phyloP scores from a whole-genome alignment of 805 yeast species.

The Saturnispora mendoncae region DNA sequence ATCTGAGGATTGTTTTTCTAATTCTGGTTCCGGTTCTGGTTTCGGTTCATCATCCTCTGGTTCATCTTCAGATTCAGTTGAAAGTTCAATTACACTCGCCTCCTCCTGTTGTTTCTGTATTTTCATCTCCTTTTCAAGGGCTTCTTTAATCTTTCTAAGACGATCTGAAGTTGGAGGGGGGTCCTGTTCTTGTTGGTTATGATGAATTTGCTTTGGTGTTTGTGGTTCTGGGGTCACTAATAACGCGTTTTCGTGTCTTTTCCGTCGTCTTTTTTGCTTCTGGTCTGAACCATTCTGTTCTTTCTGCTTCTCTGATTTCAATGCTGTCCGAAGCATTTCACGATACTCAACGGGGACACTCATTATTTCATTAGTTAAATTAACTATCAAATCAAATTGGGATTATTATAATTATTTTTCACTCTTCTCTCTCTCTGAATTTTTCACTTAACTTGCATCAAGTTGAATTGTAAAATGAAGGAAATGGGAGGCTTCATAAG shows the following conservation, averaged over 20 bases:
- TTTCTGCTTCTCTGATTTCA: conserved; percentile 4
- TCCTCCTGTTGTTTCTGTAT: conserved; percentile 14
- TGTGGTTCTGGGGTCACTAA: not conserved
- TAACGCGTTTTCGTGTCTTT: not conserved
- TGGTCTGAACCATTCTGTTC: not conserved
- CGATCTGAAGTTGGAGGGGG: not conserved
- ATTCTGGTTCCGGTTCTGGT: not conserved
- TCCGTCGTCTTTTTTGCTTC: not conserved
- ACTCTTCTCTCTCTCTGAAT: no score
- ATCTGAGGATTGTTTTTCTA: conserved; percentile 9
- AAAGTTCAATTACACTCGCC: conserved; percentile 15
- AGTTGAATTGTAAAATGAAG: no score
- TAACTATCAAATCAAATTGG: no score
- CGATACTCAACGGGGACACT: conserved; percentile 7
- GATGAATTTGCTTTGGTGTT: not conserved
- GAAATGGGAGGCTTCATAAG: not conserved
- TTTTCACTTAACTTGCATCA: no score
- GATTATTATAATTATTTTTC: no score
- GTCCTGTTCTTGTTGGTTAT: no score
- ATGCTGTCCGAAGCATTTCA: conserved; percentile 7
- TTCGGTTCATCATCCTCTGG: not conserved
- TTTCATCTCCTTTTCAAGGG: conserved; percentile 11
- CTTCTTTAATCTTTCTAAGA: conserved; percentile 10
- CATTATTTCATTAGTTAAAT: conserved; percentile 2
- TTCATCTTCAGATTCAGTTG: not conserved